Percentiles rank a stretch among this genome's conserved stretches.
Evolutionary conservation across 169 alveolate genomes (phyloP).

Genomic region (Cryptosporidium bovis): DNA sequence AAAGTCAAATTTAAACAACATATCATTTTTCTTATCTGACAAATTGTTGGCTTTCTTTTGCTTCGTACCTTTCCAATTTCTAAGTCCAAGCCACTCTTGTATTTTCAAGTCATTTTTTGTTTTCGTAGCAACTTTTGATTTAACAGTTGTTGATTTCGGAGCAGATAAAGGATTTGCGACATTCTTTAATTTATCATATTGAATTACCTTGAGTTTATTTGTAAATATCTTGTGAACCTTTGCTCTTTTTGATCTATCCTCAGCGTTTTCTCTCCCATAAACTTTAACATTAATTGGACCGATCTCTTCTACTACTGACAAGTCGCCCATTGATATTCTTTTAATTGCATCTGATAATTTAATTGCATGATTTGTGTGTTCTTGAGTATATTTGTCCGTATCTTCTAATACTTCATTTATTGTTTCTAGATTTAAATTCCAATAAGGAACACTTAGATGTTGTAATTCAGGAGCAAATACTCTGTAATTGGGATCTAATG

Average conservation of each 20-base stretch:
- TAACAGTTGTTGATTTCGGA: conserved; percentile 32
- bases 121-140: conserved; percentile 19
- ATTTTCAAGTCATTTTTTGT: conserved; percentile 11
- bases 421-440: conserved; percentile 39
- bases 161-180: conserved; percentile 43
- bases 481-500: conserved; percentile 61
- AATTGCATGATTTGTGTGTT: conserved; percentile 63
- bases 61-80: conserved; percentile 49
- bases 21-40: background rate
- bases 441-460: conserved; percentile 71
- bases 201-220: conserved; percentile 43
- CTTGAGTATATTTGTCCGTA: conserved; percentile 52
- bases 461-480: conserved; percentile 73
- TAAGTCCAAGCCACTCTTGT: conserved; percentile 68
- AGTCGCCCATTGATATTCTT: conserved; percentile 49
- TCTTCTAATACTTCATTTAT: conserved; percentile 49
- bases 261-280: background rate
- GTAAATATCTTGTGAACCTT: conserved; percentile 61
- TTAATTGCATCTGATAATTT: conserved; percentile 63
- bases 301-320: conserved; percentile 56
- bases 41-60: background rate
- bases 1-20: background rate
- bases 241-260: conserved; percentile 21
- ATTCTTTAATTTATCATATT: conserved; percentile 37
- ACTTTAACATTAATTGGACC: conserved; percentile 38